These are phyloP conservation scores for Pseudocercospora cruenta DNA, from an alignment of 2,329 filamentous ascomycete genomes.

Conservation along the genomic window DNA sequence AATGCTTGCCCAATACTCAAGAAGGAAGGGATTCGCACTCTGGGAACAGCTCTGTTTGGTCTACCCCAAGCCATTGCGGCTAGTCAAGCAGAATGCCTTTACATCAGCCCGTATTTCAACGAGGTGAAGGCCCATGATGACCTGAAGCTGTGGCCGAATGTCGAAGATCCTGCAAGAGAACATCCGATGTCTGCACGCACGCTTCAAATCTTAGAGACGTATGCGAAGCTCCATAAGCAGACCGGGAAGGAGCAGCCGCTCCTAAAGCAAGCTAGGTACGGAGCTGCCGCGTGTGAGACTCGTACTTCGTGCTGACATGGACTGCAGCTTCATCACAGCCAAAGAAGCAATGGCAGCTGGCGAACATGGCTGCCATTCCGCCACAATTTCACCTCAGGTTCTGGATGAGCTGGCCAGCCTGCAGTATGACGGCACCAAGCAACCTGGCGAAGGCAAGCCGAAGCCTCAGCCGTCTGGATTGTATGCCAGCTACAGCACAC, in stretches of 20 bases:
- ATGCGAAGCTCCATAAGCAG: slow-evolving; percentile 16
- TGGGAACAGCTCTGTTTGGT: slow-evolving; percentile 67
- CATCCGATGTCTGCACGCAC: slow-evolving; percentile 27
- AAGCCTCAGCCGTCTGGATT: slow-evolving; percentile 19
- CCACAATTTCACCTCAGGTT: slow-evolving; percentile 61
- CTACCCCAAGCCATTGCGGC: slow-evolving; percentile 64
- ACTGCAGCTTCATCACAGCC: slow-evolving; percentile 60
- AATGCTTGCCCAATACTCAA: slow-evolving; percentile 62
- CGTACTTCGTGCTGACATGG: slow-evolving; percentile 51
- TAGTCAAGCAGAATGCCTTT: slow-evolving; percentile 60
- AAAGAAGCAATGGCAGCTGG: slow-evolving; percentile 63
- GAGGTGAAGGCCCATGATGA: slow-evolving; percentile 61
- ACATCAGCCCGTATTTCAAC: slow-evolving; percentile 68
- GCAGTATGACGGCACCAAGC: slow-evolving; percentile 23
- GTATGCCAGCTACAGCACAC: slow-evolving; percentile 20
- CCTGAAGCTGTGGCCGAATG: slow-evolving; percentile 19
- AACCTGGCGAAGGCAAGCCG: slow-evolving; percentile 24
- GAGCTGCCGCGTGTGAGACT: background rate
- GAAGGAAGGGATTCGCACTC: slow-evolving; percentile 57
- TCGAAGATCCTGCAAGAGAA: slow-evolving; percentile 23
- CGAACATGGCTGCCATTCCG: slow-evolving; percentile 55
- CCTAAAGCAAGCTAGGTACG: slow-evolving; percentile 26
- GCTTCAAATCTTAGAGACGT: slow-evolving; percentile 27
- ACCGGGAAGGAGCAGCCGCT: slow-evolving; percentile 43
- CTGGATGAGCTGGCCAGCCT: slow-evolving; percentile 42